These are phyloP conservation scores for Geotrichum fermentans DNA, from an alignment of 1,139 yeast genomes.

Conservation along the genomic window DNA sequence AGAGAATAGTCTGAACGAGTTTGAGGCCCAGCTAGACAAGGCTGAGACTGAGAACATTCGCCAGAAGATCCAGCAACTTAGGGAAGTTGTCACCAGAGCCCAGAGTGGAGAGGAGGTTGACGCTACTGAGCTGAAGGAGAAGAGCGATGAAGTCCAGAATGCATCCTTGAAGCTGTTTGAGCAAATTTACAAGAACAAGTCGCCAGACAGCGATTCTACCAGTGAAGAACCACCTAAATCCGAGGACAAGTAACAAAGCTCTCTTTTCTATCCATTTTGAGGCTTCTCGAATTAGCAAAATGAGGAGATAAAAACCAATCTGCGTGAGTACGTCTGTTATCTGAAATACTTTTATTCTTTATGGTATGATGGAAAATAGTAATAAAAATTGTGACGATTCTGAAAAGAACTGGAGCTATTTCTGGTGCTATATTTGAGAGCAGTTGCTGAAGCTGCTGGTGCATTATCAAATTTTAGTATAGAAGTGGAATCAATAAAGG, in stretches of 20 bases:
- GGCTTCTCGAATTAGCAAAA: too few species aligned
- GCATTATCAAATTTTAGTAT: too few species aligned
- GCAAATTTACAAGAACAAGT: slow-evolving; percentile 82
- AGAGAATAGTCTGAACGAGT: slow-evolving; percentile 88
- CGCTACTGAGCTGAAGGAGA: slow-evolving; percentile 77
- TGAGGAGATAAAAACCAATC: too few species aligned
- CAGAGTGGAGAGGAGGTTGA: slow-evolving; percentile 88
- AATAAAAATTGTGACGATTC: too few species aligned
- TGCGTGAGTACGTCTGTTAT: too few species aligned
- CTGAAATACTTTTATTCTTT: too few species aligned
- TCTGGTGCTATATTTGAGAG: too few species aligned
- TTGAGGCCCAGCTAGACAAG: slow-evolving; percentile 86
- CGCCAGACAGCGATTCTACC: slow-evolving; percentile 6
- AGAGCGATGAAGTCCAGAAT: slow-evolving; percentile 91
- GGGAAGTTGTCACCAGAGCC: slow-evolving; percentile 89
- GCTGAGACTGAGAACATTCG: slow-evolving; percentile 82
- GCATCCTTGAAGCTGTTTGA: slow-evolving; percentile 91
- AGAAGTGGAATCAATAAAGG: too few species aligned
- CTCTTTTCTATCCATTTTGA: too few species aligned
- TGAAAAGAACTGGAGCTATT: too few species aligned
- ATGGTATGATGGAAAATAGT: too few species aligned
- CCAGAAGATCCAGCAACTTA: slow-evolving; percentile 69
- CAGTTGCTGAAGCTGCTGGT: not conserved
- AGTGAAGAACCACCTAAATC: slow-evolving; percentile 4
- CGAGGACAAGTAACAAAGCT: slow-evolving; percentile 12